Conservation (phyloP, 1,139 yeast species). For the Pichia inconspicua region DNA sequence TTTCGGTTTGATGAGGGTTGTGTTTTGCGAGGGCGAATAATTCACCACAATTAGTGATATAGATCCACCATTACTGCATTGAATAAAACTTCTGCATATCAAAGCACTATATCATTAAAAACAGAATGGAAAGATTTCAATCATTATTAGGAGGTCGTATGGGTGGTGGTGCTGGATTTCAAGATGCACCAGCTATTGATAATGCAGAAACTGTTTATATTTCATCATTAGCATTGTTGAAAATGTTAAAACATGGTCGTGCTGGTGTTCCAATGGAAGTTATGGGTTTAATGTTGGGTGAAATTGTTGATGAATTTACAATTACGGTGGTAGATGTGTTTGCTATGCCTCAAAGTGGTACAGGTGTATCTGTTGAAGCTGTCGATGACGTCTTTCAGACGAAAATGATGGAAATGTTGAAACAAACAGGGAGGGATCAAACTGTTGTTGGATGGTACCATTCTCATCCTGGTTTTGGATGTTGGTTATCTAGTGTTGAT, state of each 20-base stretch:
- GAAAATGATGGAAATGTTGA: conserved; percentile 98
- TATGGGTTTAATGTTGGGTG: conserved; percentile 99
- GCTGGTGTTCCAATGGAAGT: conserved; percentile 99
- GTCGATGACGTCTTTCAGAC: conserved; percentile 99
- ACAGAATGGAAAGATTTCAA: conserved; percentile 19
- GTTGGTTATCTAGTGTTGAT: conserved; percentile 97
- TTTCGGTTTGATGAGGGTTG: not conserved
- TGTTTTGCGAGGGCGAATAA: not conserved
- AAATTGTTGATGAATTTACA: conserved; percentile 94
- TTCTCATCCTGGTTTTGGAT: conserved; percentile 96
- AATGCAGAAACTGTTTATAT: conserved; percentile 95
- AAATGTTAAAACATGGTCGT: conserved; percentile 96
- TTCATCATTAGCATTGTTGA: conserved; percentile 86
- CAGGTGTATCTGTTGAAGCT: conserved; percentile 98
- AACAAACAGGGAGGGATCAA: conserved; percentile 96
- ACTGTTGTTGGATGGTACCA: conserved; percentile 99
- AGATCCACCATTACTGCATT: too few relatives aligned
- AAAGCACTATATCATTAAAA: not conserved
- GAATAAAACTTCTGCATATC: too few relatives aligned
- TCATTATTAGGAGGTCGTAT: conserved; percentile 27
- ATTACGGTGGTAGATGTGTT: conserved; percentile 96
- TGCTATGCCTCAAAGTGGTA: conserved; percentile 99
- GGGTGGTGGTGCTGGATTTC: conserved; percentile 23
- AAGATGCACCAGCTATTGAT: conserved; percentile 79
- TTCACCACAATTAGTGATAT: too few relatives aligned